Evolutionary conservation across 352 stramenopile genomes (phyloP).

Genomic region (Phytophthora pistaciae): DNA sequence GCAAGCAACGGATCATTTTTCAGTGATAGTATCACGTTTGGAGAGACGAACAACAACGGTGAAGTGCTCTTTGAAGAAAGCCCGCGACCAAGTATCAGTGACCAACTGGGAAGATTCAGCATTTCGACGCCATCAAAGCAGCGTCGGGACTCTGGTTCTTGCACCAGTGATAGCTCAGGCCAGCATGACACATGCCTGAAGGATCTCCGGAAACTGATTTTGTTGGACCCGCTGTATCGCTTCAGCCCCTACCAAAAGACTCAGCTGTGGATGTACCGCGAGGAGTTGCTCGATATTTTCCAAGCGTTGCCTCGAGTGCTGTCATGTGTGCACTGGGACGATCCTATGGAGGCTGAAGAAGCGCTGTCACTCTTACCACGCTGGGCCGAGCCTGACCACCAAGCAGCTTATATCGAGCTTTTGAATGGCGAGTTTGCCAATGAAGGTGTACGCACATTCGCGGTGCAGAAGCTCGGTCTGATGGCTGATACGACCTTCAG

Average conservation of each 20-base stretch:
- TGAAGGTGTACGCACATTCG: slow-evolving; percentile 77
- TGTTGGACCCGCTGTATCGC: slow-evolving; percentile 83
- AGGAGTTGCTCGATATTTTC: slow-evolving; percentile 83
- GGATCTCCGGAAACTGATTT: slow-evolving; percentile 83
- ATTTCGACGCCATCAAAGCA: slow-evolving; percentile 22
- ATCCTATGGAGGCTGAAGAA: slow-evolving; percentile 75
- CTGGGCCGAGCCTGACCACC: slow-evolving; percentile 79
- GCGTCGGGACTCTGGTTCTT: slow-evolving; percentile 67
- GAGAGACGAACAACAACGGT: slow-evolving; percentile 1
- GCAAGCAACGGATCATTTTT: slow-evolving; percentile 60
- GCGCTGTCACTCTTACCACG: slow-evolving; percentile 69
- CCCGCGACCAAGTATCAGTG: background rate
- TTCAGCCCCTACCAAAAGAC: slow-evolving; percentile 87
- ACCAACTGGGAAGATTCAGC: background rate
- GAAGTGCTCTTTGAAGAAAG: slow-evolving; percentile 53
- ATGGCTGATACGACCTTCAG: slow-evolving; percentile 91
- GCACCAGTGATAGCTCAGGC: slow-evolving; percentile 64
- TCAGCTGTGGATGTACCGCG: slow-evolving; percentile 83
- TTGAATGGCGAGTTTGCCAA: slow-evolving; percentile 86
- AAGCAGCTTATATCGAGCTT: slow-evolving; percentile 86
- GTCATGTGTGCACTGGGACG: slow-evolving; percentile 85
- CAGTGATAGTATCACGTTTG: slow-evolving; percentile 18
- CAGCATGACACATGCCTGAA: slow-evolving; percentile 59
- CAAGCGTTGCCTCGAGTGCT: slow-evolving; percentile 81
- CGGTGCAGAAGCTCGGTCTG: slow-evolving; percentile 75